Percentiles rank a stretch among this genome's conserved stretches.
Conservation (phyloP, 2,329 filamentous ascomycete genomes). For the Xylariaceae sp. region DNA sequence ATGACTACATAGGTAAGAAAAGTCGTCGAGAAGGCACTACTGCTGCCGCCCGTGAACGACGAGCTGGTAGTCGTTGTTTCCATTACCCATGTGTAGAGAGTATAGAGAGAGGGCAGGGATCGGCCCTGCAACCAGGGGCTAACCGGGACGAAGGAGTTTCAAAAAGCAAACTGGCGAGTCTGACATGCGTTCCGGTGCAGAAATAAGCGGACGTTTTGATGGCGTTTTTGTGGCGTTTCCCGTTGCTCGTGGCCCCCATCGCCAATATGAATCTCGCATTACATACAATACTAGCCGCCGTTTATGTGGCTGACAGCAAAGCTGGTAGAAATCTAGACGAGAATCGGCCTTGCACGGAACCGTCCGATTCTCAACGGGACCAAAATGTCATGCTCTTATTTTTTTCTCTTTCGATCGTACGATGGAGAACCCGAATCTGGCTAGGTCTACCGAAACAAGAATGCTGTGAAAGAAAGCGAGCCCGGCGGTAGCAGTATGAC, state of each 20-base stretch:
- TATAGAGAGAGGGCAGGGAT: constrained; percentile 2
- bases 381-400: constrained; percentile 9
- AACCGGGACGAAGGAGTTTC: constrained; percentile 1
- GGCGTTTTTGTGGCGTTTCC: background rate
- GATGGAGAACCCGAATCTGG: constrained; percentile 21
- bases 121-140: constrained; percentile 10
- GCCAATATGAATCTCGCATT: background rate
- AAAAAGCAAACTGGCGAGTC: constrained; percentile 9
- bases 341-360: constrained; percentile 20
- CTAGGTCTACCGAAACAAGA: constrained; percentile 13
- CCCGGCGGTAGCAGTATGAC: constrained; percentile 3
- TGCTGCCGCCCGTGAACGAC: background rate
- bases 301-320: constrained; percentile 13
- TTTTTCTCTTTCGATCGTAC: constrained; percentile 21
- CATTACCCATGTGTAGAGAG: background rate
- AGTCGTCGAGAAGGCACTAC: background rate
- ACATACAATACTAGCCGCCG: constrained; percentile 2
- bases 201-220: constrained; percentile 11
- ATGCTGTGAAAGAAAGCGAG: constrained; percentile 8
- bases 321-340: constrained; percentile 17
- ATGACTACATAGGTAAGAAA: constrained; percentile 2
- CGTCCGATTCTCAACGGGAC: constrained; percentile 8
- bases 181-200: constrained; percentile 11
- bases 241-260: too few relatives aligned
- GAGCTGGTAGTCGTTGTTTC: background rate